Percentiles rank a stretch among this genome's conserved stretches.
phyloP scores from a whole-genome alignment of 1,284 basidiomycete species.

The Trichosporon sp. region DNA sequence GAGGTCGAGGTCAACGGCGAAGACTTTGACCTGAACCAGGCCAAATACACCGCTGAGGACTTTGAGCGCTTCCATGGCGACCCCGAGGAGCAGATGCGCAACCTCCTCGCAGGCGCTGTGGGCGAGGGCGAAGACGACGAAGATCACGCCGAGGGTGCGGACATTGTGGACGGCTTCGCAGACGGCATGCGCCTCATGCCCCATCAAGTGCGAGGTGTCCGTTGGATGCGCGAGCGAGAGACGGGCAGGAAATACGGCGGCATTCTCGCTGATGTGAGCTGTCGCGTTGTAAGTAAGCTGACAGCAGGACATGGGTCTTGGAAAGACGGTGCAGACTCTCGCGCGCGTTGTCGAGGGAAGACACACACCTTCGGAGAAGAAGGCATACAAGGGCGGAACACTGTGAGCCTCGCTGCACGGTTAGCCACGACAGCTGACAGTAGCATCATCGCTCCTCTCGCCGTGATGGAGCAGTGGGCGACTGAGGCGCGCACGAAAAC shows the following conservation, averaged over 20 bases:
- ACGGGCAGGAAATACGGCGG: slow-evolving; percentile 71
- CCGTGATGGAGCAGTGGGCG: slow-evolving; percentile 88
- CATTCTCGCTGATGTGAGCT: slow-evolving; percentile 80
- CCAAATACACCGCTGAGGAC: slow-evolving; percentile 34
- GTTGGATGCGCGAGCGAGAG: slow-evolving; percentile 85
- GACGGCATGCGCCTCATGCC: slow-evolving; percentile 67
- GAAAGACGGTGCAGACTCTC: slow-evolving; percentile 89
- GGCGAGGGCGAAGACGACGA: slow-evolving; percentile 45
- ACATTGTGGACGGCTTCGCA: slow-evolving; percentile 65
- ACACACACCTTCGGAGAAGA: slow-evolving; percentile 61
- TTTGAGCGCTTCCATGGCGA: slow-evolving; percentile 44
- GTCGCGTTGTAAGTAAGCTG: background rate
- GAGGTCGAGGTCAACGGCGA: slow-evolving; percentile 31
- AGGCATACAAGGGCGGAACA: slow-evolving; percentile 60
- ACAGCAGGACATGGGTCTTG: slow-evolving; percentile 55
- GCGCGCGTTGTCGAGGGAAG: slow-evolving; percentile 72
- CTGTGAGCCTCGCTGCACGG: slow-evolving; percentile 57
- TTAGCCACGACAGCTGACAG: background rate
- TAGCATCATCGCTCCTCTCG: slow-evolving; percentile 74
- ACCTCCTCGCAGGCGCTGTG: slow-evolving; percentile 48
- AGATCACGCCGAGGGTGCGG: slow-evolving; percentile 56
- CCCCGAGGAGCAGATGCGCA: slow-evolving; percentile 53
- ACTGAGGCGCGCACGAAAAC: slow-evolving; percentile 77
- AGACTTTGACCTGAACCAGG: slow-evolving; percentile 35
- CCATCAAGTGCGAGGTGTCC: slow-evolving; percentile 73